Conservation (phyloP, 106 monocot species). For the Agapanthus africanus region DNA sequence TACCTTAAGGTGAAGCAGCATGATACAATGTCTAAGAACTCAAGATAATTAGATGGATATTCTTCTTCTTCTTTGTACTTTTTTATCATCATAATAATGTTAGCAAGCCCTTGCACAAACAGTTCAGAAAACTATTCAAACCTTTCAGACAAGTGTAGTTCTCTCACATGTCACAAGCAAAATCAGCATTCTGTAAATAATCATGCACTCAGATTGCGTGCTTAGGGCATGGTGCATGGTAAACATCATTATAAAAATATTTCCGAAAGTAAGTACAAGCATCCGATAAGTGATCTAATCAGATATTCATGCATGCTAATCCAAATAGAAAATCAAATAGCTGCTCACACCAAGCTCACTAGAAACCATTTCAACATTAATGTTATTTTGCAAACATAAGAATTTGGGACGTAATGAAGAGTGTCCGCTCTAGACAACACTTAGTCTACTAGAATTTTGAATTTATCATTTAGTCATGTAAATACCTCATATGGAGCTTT, state of each 20-base stretch:
- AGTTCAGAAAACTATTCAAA: background rate
- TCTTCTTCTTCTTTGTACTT: no score
- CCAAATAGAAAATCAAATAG: background rate
- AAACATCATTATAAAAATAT: background rate
- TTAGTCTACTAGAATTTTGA: background rate
- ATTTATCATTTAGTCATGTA: background rate
- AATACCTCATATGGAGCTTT: conserved; percentile 86
- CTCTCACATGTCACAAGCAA: background rate
- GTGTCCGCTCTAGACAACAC: background rate
- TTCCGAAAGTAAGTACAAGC: background rate
- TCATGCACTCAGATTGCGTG: background rate
- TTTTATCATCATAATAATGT: background rate
- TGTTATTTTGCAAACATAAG: background rate
- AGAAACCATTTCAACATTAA: background rate
- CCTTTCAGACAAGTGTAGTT: background rate
- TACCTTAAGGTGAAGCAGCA: background rate
- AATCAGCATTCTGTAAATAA: background rate
- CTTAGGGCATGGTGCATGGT: background rate
- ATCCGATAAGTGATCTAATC: background rate
- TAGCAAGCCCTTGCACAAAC: background rate
- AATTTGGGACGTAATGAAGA: background rate
- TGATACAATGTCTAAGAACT: background rate
- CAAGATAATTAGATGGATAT: background rate
- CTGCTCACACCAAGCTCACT: background rate
- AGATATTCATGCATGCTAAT: background rate